Conservation (phyloP, 2,329 filamentous ascomycete genomes). For the Lachnellula subtilissima region DNA sequence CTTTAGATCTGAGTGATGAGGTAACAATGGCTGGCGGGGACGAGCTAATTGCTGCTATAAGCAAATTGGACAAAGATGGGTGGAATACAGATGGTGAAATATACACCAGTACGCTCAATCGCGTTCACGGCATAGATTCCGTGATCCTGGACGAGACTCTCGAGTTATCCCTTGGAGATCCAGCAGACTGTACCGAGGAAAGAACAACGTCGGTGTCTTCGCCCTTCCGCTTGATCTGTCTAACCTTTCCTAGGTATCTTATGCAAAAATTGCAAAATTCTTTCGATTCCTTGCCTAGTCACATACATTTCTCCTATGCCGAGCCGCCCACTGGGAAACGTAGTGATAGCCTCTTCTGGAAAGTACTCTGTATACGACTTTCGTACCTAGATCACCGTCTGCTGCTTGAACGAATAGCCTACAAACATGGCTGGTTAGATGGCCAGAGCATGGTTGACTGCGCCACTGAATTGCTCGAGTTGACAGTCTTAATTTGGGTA, state of each 20-base stretch:
- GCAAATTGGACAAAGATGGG: slow-evolving; percentile 42
- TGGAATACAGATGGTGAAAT: slow-evolving; percentile 47
- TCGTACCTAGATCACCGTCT: slow-evolving; percentile 54
- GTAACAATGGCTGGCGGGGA: slow-evolving; percentile 40
- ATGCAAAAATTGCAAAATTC: slow-evolving; percentile 30
- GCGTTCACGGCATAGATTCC: slow-evolving; percentile 45
- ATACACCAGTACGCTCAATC: slow-evolving; percentile 40
- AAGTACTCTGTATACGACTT: slow-evolving; percentile 42
- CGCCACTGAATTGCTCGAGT: slow-evolving; percentile 42
- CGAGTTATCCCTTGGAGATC: slow-evolving; percentile 42
- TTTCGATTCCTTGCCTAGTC: slow-evolving; percentile 33
- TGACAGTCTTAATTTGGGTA: slow-evolving; percentile 45
- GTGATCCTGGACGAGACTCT: slow-evolving; percentile 54
- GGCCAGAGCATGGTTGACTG: slow-evolving; percentile 41
- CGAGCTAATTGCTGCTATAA: slow-evolving; percentile 36
- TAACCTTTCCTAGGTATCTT: slow-evolving; percentile 12
- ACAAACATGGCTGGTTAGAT: slow-evolving; percentile 39
- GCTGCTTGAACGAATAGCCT: slow-evolving; percentile 51
- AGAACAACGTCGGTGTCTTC: slow-evolving; percentile 18
- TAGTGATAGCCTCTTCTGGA: slow-evolving; percentile 35
- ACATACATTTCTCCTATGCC: slow-evolving; percentile 34
- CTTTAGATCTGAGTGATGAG: slow-evolving; percentile 50
- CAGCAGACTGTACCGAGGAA: slow-evolving; percentile 17
- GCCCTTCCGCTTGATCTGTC: not conserved
- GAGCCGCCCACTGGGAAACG: slow-evolving; percentile 37